Base-by-base conservation (phyloP, 495 filamentous ascomycete genomes). In the Xylaria flabelliformis region DNA sequence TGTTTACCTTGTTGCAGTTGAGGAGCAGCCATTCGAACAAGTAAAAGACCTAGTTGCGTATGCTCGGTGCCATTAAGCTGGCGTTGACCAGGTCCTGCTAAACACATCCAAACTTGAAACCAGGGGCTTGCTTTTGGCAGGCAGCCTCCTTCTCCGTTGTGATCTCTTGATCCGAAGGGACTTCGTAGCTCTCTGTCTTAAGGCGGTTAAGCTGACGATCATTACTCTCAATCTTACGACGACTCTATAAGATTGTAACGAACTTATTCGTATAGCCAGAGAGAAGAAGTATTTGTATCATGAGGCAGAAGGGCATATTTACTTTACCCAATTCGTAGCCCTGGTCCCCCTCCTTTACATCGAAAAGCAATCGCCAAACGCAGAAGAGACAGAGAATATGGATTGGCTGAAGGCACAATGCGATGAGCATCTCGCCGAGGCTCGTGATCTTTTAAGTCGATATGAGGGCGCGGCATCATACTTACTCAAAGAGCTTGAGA, bases 281-380 rank as follows among this genome's bases (percentile, higher is more conserved):
- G n/a, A 42, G n/a, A 44, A 42, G 13, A 42, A 17, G 4, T 64
- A 64, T 44, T 21, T 44, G 1, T 39, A 39, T 17, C 36, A 64
- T 15, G n/a, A 64, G 21, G 39, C 12, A 1, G 61, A 64, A n/a
- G 61, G 61, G 2, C 61, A 64, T 44, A 64, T 64, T 26, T 64
- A 44, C 29, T 64, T 64, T 24, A 17, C 26, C 29, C 61, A 64
- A 29, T 64, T 64, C 0, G 36, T 42, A 26, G 61, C 61, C 17
- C 19, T 64, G 1, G 39, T 17, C 9, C n/a, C 6, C 29, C 36
- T 44, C 10, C 36, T 64, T 24, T 8, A 42, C 44, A 10, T 29
- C 36, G 61, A 64, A 41, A 29, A 64, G n/a, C 21, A 24, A 19
- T 42, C 39, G 7, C 61, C 61, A 26, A 19, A n/a, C 7, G 10